Conservation (phyloP, 108 stramenopile species). For the Nitzschia sp. region DNA sequence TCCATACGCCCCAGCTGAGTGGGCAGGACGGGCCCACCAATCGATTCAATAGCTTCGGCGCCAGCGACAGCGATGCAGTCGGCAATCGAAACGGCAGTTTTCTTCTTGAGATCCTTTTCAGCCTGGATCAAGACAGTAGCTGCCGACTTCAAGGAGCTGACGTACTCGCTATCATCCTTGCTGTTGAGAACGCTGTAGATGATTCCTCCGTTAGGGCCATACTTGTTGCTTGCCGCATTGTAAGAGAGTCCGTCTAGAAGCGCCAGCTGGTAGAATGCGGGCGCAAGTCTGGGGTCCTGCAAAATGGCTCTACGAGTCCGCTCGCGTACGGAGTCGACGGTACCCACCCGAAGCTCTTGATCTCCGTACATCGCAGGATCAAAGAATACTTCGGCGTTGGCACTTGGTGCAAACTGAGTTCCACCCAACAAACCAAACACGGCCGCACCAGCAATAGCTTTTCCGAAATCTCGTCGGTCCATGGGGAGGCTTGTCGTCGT, state of each 20-base stretch:
- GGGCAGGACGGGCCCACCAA: conserved; percentile 79
- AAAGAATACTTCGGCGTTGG: conserved; percentile 77
- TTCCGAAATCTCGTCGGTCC: conserved; percentile 30
- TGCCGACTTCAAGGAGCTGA: conserved; percentile 54
- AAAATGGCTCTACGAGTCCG: conserved; percentile 76
- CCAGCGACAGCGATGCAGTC: conserved; percentile 84
- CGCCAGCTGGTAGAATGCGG: conserved; percentile 74
- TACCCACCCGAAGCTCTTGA: conserved; percentile 83
- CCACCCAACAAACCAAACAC: conserved; percentile 18
- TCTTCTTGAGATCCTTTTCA: conserved; percentile 67
- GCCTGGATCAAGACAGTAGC: conserved; percentile 58
- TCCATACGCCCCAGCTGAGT: conserved; percentile 82
- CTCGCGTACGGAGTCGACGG: conserved; percentile 78
- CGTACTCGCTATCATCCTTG: conserved; percentile 53
- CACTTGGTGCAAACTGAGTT: conserved; percentile 29
- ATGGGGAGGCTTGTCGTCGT: conserved; percentile 1
- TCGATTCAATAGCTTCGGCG: conserved; percentile 74
- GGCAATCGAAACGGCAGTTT: conserved; percentile 77
- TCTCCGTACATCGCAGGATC: conserved; percentile 93
- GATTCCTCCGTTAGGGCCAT: conserved; percentile 80
- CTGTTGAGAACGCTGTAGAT: conserved; percentile 57
- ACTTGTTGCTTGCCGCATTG: conserved; percentile 55
- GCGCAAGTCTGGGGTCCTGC: conserved; percentile 71
- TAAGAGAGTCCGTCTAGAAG: conserved; percentile 74
- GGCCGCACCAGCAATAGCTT: conserved; percentile 5